Base-by-base conservation (phyloP, 208 protist species). In the Phytomonas francai region DNA sequence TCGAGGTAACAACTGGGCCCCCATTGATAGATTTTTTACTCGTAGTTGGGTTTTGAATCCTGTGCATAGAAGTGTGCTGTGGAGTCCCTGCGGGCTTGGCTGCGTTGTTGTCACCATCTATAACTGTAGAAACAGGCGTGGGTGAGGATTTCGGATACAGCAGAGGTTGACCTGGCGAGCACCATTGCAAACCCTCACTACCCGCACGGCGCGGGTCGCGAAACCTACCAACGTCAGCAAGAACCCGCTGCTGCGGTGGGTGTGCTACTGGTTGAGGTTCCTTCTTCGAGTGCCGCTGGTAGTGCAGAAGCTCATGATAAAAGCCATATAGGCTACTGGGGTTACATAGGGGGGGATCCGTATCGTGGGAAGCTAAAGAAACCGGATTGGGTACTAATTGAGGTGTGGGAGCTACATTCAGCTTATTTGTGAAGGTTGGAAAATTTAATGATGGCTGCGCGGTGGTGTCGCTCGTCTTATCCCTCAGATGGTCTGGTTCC, bases 291-390 rank as follows among this genome's bases (percentile, higher is more conserved):
- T 19, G 70, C 25, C 70, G 70, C 59, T 74, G 72, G 67, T 82
- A 82, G 42, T 63, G 59, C 49, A 76, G 74, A 32, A 82, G 67
- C 25, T 82, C 70, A 67, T 82, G 77, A 66, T 78, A 82, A 68
- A 82, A 68, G 51, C 78, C 73, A 33, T 77, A 72, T 63, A 74
- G 63, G 22, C 67, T 58, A 36, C 66, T 69, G 22, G 65, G 63
- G n/a, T 32, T 61, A 45, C 59, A 31, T 28, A 42, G 36, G 12
- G 29, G 27, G 22, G 59, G 27, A 36, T 62, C 59, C 0, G 45
- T 54, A 54, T 54, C 25, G 19, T 22, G 45, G 19, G 8, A 5
- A 25, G 45, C 7, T 54, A 19, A 19, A 25, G 19, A 5, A 54
- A 54, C 2, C 45, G 16, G 19, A 54, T 54, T 25, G 59, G n/a